A percentile compares a stretch with the other conserved stretches of the same genome.
Conservation (phyloP, 2,329 filamentous ascomycete genomes). For the Pochonia chlamydosporia region DNA sequence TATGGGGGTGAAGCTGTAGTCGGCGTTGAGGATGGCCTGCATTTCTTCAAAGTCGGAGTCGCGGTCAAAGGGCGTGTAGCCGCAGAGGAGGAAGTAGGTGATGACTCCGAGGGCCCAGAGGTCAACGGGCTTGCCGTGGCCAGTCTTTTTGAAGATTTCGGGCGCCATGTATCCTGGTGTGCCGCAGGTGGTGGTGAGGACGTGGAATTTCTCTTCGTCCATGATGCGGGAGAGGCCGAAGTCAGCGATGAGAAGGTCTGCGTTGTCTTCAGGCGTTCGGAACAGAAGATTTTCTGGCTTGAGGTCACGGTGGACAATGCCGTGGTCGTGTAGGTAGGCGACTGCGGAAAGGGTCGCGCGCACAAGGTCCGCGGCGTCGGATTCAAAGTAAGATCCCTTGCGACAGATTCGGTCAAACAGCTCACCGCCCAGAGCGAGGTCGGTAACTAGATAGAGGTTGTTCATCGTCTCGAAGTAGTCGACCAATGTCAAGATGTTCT, state of each 20-base stretch:
- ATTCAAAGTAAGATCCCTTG: constrained; percentile 97
- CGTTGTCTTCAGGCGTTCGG: constrained; percentile 94
- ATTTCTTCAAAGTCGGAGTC: constrained; percentile 98
- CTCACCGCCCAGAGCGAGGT: constrained; percentile 91
- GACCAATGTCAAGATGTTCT: constrained; percentile 94
- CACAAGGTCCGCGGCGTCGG: constrained; percentile 91
- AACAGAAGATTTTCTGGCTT: constrained; percentile 98
- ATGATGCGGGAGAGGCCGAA: constrained; percentile 95
- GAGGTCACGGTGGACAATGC: constrained; percentile 94
- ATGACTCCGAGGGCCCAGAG: constrained; percentile 98
- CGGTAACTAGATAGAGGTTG: constrained; percentile 96
- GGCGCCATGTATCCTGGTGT: constrained; percentile 99
- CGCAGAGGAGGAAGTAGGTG: constrained; percentile 96
- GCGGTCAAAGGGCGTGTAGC: constrained; percentile 96
- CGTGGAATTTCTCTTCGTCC: constrained; percentile 98
- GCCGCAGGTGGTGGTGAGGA: constrained; percentile 93
- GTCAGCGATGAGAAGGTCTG: constrained; percentile 92
- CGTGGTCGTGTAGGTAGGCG: constrained; percentile 95
- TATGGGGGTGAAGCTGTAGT: constrained; percentile 89
- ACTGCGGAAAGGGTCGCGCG: constrained; percentile 94
- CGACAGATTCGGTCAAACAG: constrained; percentile 98
- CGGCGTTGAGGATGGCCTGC: constrained; percentile 95
- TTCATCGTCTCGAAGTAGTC: constrained; percentile 99
- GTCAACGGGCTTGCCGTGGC: constrained; percentile 96
- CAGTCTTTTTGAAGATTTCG: constrained; percentile 98